A percentile compares a stretch with the other conserved stretches of the same genome.
Conservation (phyloP, 495 filamentous ascomycete genomes). For the Parathielavia appendiculata region DNA sequence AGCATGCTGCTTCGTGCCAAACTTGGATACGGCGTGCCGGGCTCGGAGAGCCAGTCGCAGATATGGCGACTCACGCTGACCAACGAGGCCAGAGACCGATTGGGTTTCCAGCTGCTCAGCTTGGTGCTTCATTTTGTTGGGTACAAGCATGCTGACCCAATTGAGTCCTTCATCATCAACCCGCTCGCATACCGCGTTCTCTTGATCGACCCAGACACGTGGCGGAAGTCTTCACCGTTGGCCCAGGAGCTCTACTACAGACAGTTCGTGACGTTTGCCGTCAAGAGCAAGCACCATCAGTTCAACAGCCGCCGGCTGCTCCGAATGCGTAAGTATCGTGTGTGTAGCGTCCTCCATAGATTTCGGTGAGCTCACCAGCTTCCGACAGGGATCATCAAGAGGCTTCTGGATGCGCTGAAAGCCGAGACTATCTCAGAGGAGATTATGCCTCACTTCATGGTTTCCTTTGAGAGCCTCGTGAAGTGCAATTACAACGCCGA, state of each 20-base stretch:
- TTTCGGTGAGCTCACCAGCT: constrained; percentile 19
- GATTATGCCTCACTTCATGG: constrained; percentile 67
- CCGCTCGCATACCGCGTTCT: constrained; percentile 88
- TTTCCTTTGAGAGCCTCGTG: constrained; percentile 70
- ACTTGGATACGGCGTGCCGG: constrained; percentile 50
- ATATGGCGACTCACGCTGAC: constrained; percentile 37
- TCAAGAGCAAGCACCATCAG: constrained; percentile 79
- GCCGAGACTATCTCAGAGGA: constrained; percentile 67
- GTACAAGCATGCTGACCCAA: constrained; percentile 67
- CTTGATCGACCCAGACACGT: constrained; percentile 85
- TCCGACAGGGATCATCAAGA: constrained; percentile 73
- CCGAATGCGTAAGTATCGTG: constrained; percentile 73
- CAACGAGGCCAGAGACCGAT: constrained; percentile 54
- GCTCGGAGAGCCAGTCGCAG: constrained; percentile 37
- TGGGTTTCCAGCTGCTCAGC: constrained; percentile 66
- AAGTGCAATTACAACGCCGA: constrained; percentile 75
- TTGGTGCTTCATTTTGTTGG: constrained; percentile 82
- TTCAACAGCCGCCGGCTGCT: constrained; percentile 83
- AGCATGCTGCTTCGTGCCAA: constrained; percentile 72
- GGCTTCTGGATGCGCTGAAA: constrained; percentile 83
- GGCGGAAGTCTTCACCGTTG: constrained; percentile 67
- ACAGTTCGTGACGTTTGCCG: constrained; percentile 80
- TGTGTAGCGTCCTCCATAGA: background rate
- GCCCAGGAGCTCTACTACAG: constrained; percentile 86
- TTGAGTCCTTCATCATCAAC: constrained; percentile 89